Conservation (phyloP, 148 eudicot species). For the Chenopodium berlandieri region DNA sequence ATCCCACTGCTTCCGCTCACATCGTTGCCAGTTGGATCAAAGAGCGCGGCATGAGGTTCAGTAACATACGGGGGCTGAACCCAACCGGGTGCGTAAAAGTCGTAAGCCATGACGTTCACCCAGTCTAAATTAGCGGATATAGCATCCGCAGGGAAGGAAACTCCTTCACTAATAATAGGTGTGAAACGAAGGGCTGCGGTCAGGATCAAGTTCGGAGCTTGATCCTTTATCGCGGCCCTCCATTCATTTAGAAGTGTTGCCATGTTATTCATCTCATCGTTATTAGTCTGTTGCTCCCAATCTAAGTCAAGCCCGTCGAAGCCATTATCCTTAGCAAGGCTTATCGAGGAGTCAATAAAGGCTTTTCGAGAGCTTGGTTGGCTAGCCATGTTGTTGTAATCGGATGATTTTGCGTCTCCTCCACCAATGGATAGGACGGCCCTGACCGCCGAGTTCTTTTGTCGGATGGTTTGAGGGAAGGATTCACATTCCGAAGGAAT, state of each 20-base stretch:
- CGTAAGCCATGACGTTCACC: conserved; percentile 59
- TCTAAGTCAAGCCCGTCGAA: conserved; percentile 60
- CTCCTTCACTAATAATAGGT: conserved; percentile 12
- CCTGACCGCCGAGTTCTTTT: conserved; percentile 36
- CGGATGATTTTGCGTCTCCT: background rate
- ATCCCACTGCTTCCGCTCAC: conserved; percentile 9
- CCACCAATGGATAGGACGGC: conserved; percentile 66
- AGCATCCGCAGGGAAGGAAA: conserved; percentile 15
- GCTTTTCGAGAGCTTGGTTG: conserved; percentile 32
- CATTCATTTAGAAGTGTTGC: conserved; percentile 43
- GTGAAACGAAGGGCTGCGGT: conserved; percentile 42
- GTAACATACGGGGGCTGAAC: background rate
- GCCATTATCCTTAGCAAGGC: conserved; percentile 34
- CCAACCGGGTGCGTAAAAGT: conserved; percentile 32
- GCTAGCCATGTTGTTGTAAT: conserved; percentile 43
- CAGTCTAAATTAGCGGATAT: conserved; percentile 41
- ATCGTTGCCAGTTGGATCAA: background rate
- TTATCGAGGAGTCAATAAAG: conserved; percentile 57
- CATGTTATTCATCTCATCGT: conserved; percentile 41
- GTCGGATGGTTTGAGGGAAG: conserved; percentile 46
- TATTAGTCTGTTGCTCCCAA: conserved; percentile 42
- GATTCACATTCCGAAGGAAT: conserved; percentile 36
- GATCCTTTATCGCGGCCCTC: conserved; percentile 41
- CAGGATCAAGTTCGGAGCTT: conserved; percentile 33
- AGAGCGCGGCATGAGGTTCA: background rate